A percentile compares a stretch with the other conserved stretches of the same genome.
These are phyloP conservation scores for Ustulina deusta DNA, from an alignment of 2,329 filamentous ascomycete species.

Conservation along the genomic window DNA sequence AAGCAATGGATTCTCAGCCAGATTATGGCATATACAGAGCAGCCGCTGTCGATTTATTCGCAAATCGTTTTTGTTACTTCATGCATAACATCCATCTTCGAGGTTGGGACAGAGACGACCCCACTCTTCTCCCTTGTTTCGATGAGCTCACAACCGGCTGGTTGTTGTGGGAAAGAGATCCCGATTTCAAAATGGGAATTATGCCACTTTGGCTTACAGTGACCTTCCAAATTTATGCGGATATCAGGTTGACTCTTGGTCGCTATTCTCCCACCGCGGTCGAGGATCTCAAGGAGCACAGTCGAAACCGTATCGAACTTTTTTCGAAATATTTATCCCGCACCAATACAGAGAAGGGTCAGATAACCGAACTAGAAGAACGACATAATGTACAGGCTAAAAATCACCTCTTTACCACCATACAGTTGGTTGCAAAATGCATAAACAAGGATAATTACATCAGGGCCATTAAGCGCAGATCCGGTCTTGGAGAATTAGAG, in stretches of 20 bases:
- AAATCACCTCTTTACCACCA: background rate
- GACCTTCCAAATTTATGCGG: slow-evolving; percentile 25
- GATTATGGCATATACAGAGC: background rate
- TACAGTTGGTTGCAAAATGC: background rate
- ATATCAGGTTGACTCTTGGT: background rate
- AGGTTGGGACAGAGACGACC: background rate
- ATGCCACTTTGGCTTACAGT: slow-evolving; percentile 25
- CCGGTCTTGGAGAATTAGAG: background rate
- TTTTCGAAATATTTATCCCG: background rate
- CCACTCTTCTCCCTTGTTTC: slow-evolving; percentile 11
- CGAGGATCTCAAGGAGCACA: slow-evolving; percentile 15
- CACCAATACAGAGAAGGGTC: background rate
- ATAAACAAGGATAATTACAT: background rate
- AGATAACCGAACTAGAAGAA: too few relatives aligned
- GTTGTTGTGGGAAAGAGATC: background rate
- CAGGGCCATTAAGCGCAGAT: background rate
- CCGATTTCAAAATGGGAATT: background rate
- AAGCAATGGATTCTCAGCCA: background rate
- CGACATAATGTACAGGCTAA: background rate
- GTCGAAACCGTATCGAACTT: background rate
- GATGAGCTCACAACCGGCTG: slow-evolving; percentile 25
- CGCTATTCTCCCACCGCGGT: background rate
- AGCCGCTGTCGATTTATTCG: background rate
- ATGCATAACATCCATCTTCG: background rate
- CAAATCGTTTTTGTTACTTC: background rate